Conservation (phyloP, 441 rosid genomes). For the Raphanus hybrid region DNA sequence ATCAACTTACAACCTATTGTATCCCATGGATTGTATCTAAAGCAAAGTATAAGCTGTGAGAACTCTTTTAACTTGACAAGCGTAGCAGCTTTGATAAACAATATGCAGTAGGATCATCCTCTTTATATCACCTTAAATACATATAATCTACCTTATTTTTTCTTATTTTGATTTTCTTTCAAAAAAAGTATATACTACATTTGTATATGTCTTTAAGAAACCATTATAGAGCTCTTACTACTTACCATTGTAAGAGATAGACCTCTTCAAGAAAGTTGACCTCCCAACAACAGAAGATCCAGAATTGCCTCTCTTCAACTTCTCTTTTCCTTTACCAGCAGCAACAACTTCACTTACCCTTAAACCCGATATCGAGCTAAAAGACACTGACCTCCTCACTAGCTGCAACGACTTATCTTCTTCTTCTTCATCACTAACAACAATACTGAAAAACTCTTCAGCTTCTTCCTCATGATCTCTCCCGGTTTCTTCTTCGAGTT, state of each 20-base stretch:
- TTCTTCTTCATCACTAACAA: conserved; percentile 31
- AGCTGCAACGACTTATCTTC: conserved; percentile 8
- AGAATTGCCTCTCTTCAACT: conserved; percentile 23
- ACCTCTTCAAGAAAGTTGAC: conserved; percentile 42
- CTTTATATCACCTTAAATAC: conserved; percentile 2
- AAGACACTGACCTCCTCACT: conserved; percentile 42
- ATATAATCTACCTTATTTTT: conserved; percentile 6
- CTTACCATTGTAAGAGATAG: conserved; percentile 39
- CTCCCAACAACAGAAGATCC: conserved; percentile 39
- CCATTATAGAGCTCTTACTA: background rate
- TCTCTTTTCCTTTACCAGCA: conserved; percentile 37
- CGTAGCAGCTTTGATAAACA: conserved; percentile 18
- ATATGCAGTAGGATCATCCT: background rate
- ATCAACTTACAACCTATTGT: background rate
- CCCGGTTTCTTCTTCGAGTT: conserved; percentile 19
- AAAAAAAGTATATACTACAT: background rate
- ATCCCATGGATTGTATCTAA: background rate
- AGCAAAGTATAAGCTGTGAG: conserved; percentile 13
- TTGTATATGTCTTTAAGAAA: background rate
- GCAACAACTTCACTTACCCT: conserved; percentile 27
- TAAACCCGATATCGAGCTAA: conserved; percentile 29
- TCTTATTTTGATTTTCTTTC: too few species aligned
- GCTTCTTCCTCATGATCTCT: conserved; percentile 27
- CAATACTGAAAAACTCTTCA: conserved; percentile 25
- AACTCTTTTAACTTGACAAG: conserved; percentile 24